Evolutionary conservation across 805 yeast genomes (phyloP), one percentile per base, ranked within the genome.

Genomic region (Pichia nanzhaoensis): DNA sequence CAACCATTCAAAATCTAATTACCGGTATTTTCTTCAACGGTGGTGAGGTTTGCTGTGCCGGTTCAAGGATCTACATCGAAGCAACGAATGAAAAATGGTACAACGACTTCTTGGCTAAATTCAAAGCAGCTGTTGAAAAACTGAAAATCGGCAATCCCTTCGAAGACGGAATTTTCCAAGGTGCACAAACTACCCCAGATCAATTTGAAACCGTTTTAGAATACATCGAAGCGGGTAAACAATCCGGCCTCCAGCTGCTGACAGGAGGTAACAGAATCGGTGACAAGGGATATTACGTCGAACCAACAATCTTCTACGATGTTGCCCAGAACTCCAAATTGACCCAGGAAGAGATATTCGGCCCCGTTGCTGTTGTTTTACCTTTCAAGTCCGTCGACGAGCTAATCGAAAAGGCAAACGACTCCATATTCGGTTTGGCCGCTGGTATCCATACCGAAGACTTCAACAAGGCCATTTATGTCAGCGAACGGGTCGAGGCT

Each of bases 11-110:
- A 45, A 72, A 73, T 59, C 71, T 82, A 56, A 70, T 78, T 43
- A 66, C 73, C 40, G 88, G 88, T 70, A 84, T 83, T 58, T 81
- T 82, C 72, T 77, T 73, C 70, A 83, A 83, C 68, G 81, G 87
- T 51, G 91, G 90, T 66, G 89, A 84, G 68, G 85, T 84, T 47
- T 84, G 91, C 63, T 79, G 84, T 56, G 86, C 90, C 39, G 90
- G 89, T 62, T 82, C 90, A 32, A 80, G 93, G 75, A 70, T 84
- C 47, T 82, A 77, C 60, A 75, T 84, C 50, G 90, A 84, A 66
- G 87, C 79, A 53, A 82, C 75, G 31, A 71, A 81, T 49, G 50
- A 45, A 35, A 31, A 48, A 45, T 48, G 51, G 51, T 82, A 84
- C 64, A 88, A 83, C 53, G 70, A 73, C 52, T 70, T 83, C 40